Evolutionary conservation across 1,284 basidiomycete genomes (phyloP), one percentile per base, ranked within the genome.

Genomic region (Cryptococcus sp.): DNA sequence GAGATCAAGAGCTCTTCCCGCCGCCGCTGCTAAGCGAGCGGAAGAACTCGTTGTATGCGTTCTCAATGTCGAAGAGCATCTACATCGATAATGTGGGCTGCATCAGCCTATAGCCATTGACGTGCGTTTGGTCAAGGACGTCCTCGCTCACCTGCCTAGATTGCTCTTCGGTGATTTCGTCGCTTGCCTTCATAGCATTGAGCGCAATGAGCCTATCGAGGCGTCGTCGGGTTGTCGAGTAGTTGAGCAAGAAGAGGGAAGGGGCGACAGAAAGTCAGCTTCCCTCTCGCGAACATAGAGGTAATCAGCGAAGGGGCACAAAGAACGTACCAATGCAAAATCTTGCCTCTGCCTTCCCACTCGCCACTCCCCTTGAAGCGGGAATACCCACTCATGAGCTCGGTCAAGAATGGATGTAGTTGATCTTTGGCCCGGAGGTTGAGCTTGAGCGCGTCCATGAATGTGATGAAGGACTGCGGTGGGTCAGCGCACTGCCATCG

Each of bases 21-120:
- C 63, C 70, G 41, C 66, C 63, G 23, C 50, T 57, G 42, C 76
- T 73, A 13, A 95, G 76, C 70, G 91, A 92, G 41, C 90, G 83
- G 83, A 95, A 96, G 82, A 93, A 99, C 78, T 96, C 93, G 16
- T 90, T 88, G 74, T 99, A 99, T 0, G 95, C 94, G 67, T 94
- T 88, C 69, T 99, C 95, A 51, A 98, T 90, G 71, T 99, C 96
- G 72, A 98, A 99, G 7, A 93, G 83, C 67, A 98, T 85, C 91
- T 97, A 69, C 25, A n/a, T 45, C 20, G 15, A 41, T 35, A 30
- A 17, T 20, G 42, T 15, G n/a, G 48, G 53, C 48, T 16, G 13
- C 8, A 53, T 41, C n/a, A 35, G 30, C 30, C 13, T 13, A 35
- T 2, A 35, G 5, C 10, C 13, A 2, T 13, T 35, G 30, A 10